Base-by-base conservation (phyloP, 768 basidiomycete genomes). In the Tylopilus felleus region DNA sequence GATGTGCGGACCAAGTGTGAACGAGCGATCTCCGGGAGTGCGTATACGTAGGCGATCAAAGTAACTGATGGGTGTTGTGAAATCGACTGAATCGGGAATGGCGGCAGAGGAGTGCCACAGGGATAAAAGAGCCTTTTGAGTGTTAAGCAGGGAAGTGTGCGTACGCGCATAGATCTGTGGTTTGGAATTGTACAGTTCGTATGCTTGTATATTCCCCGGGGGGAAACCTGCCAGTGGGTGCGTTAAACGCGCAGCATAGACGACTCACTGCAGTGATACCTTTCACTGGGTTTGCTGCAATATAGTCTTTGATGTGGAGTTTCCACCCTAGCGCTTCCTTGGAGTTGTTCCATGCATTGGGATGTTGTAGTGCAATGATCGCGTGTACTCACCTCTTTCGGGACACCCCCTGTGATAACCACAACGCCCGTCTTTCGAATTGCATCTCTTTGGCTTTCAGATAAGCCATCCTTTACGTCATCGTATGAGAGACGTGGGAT, bases 11-110 rank as follows among this genome's bases (percentile, higher is more conserved):
- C 83, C 86, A 2, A 90, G 71, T 0, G 81, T 77, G 63, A 90
- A 90, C 45, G 77, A 76, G 13, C 75, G 69, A 56, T 89, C 88
- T 0, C 89, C 90, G 0, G 88, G 86, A 27, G 76, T 77, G 6
- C 90, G 79, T 44, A 90, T 87, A 2, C 88, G 78, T 12, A 91
- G 71, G 7, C 90, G 78, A 69, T 93, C 90, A 54, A 82, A 87
- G 67, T 92, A 92, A 1, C 83, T 81, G n/a, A 91, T 69, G 1
- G 88, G 86, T 3, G 76, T 81, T 12, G 69, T 60, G 27, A 88
- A 74, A 52, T 73, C 74, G 51, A 86, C 67, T 27, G 62, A 56
- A 1, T 76, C 66, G 49, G 79, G 72, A 27, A 60, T 51, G 3
- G 80, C 73, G 41, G 78, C 60, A 3, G 59, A 61, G 22, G 54